Conservation (phyloP, 2,329 filamentous ascomycete genomes). For the Basipetospora chlamydospora region DNA sequence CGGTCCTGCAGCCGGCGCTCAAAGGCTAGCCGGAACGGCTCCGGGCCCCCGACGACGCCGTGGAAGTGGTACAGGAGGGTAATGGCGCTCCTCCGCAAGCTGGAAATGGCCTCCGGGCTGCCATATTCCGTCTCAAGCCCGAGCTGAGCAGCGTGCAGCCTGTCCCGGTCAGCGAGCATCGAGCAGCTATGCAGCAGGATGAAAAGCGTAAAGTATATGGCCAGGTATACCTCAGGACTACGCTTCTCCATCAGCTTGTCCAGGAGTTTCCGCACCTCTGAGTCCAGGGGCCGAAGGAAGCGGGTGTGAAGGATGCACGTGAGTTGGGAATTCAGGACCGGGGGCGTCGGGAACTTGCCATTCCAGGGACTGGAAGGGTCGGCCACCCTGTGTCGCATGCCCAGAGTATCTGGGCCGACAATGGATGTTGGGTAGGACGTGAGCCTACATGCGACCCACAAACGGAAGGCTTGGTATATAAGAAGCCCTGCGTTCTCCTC, state of each 20-base stretch:
- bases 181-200: slow-evolving; percentile 6
- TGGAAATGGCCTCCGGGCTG: slow-evolving; percentile 1
- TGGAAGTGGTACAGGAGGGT: slow-evolving; percentile 5
- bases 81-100: not conserved
- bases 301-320: slow-evolving; percentile 6
- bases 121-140: slow-evolving; percentile 1
- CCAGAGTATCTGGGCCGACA: slow-evolving; percentile 1
- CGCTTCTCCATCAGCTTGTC: not conserved
- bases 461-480: not conserved
- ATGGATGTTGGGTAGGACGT: slow-evolving; percentile 5
- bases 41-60: not conserved
- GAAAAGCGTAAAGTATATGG: slow-evolving; percentile 5
- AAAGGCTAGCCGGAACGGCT: not conserved
- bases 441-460: slow-evolving; percentile 5
- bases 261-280: not conserved
- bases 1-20: not conserved
- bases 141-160: slow-evolving; percentile 5
- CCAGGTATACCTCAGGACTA: not conserved
- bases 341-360: slow-evolving; percentile 1
- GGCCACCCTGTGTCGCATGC: not conserved
- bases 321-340: slow-evolving; percentile 6
- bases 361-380: not conserved
- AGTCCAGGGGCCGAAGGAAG: slow-evolving; percentile 1
- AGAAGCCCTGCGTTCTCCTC: not conserved
- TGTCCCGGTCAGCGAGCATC: slow-evolving; percentile 3